Percentiles rank a stretch among this genome's conserved stretches.
These are phyloP conservation scores for Populus trichocarpa DNA, from an alignment of 441 rosid species.

Conservation along the genomic window DNA sequence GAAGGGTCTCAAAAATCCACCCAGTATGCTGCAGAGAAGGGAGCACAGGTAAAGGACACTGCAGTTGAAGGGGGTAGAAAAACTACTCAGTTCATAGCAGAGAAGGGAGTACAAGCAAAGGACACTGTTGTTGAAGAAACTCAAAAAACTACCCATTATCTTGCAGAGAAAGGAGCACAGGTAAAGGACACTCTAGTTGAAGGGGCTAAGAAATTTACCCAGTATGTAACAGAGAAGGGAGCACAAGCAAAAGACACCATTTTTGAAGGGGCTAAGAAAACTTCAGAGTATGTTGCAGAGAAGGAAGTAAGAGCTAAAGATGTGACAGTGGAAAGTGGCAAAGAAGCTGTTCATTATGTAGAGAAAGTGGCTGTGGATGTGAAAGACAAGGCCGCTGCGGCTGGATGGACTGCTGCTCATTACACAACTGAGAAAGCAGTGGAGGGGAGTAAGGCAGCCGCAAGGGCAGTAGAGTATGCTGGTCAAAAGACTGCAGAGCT, in stretches of 20 bases:
- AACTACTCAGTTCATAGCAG: conserved; percentile 26
- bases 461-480: conserved; percentile 37
- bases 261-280: conserved; percentile 17
- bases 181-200: conserved; percentile 47
- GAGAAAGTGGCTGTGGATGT: conserved; percentile 40
- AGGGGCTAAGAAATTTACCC: conserved; percentile 50
- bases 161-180: conserved; percentile 29
- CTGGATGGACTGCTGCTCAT: conserved; percentile 71
- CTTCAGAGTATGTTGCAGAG: conserved; percentile 21
- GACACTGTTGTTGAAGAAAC: conserved; percentile 29
- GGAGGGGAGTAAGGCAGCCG: conserved; percentile 60
- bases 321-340: conserved; percentile 45
- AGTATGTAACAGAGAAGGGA: conserved; percentile 50
- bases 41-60: conserved; percentile 33
- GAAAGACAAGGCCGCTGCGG: conserved; percentile 50
- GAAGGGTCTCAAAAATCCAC: conserved; percentile 16
- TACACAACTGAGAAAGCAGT: conserved; percentile 57
- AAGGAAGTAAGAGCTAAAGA: conserved; percentile 28
- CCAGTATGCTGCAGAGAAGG: conserved; percentile 9
- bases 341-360: conserved; percentile 45
- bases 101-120: conserved; percentile 31
- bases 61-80: conserved; percentile 32
- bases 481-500: conserved; percentile 44
- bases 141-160: conserved; percentile 23
- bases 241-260: no score